These are phyloP conservation scores for Petunia secreta DNA, from an alignment of 257 asterid genomes.

Conservation along the genomic window DNA sequence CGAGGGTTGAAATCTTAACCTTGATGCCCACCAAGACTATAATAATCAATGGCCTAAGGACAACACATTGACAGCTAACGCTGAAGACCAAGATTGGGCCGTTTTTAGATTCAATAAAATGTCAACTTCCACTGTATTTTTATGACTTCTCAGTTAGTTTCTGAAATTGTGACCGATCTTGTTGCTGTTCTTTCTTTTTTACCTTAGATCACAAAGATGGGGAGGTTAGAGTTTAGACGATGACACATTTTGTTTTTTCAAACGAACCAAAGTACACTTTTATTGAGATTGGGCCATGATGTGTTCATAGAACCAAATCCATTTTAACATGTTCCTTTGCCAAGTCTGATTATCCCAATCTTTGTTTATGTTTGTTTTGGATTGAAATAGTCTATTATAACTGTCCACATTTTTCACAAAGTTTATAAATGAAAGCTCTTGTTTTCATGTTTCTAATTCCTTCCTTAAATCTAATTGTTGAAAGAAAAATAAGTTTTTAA, in stretches of 20 bases:
- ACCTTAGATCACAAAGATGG: background rate
- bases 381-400: no score
- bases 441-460: no score
- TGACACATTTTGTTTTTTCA: background rate
- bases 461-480: no score
- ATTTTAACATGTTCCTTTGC: no score
- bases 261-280: background rate
- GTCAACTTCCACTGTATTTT: background rate
- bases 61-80: background rate
- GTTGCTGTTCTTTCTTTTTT: background rate
- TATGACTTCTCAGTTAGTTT: constrained; percentile 15
- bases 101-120: background rate
- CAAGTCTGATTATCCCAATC: no score
- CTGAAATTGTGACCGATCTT: background rate
- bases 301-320: background rate
- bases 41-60: background rate
- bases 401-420: no score
- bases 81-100: background rate
- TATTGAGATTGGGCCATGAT: background rate
- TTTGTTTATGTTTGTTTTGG: no score
- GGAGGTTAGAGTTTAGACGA: background rate
- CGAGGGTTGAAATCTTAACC: no score
- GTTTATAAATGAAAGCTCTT: no score
- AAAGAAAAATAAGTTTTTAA: no score
- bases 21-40: no score